Evolutionary conservation across 225 moss, liverwort and hornwort species (phyloP), one percentile per base, ranked within the genome.

Genomic region (Marchantia polymorpha): DNA sequence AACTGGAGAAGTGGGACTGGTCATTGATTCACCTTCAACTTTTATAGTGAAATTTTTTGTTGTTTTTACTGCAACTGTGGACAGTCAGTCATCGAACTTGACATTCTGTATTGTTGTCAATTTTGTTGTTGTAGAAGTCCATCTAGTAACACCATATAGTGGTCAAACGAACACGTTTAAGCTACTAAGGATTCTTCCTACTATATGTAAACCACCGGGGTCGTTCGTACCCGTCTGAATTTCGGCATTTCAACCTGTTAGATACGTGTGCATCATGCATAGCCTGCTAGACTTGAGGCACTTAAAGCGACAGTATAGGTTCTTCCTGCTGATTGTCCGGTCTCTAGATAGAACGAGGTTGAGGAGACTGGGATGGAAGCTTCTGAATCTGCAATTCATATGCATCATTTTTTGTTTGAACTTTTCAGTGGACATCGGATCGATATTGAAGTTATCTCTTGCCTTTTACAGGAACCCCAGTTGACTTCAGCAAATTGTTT

Each of bases 391-490:
- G 30, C 58, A 8, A 14, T n/a, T 23, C 58, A 55, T 55, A 29
- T 56, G 27, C 27, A 19, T 75, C 29, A 23, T 7, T 50, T 17
- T 9, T 53, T 8, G 4, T 29, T 9, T 3, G 16, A 23, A 3
- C 64, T 29, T 5, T 22, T 19, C 29, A 60, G 12, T 73, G 68
- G 25, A 30, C 66, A 29, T 3, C 31, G n/a, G 72, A 72, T 50
- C 23, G 1, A 39, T 77, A 25, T 17, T 77, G 22, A 52, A 78
- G 7, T 3, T 30, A 1, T 74, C 50, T 39, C 49, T 54, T 8
- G 54, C 78, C 30, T 74, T 47, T 0, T 84, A 81, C 89, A 92
- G 91, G 90, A 89, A 80, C 92, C 92, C 63, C 92, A 93, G 81
- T 77, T 93, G 82, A 80, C 90, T 29, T 29, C 91, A 9, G 73